Evolutionary conservation across 1,284 basidiomycete species (phyloP).

Genomic region (Vanrija sp.): DNA sequence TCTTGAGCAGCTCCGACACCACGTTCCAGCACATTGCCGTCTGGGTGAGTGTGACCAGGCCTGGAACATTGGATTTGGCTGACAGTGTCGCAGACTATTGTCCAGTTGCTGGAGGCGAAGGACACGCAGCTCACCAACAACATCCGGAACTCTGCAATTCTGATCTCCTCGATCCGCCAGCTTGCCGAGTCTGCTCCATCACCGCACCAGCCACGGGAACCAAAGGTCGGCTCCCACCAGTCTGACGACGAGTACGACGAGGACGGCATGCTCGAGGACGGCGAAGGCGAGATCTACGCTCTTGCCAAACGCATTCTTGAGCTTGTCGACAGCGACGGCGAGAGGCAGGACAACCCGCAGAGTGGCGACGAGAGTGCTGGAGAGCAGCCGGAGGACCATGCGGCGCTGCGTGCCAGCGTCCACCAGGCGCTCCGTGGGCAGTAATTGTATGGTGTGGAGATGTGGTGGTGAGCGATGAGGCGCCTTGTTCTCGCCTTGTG

Average conservation of each 20-base stretch:
- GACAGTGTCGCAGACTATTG: constrained; percentile 63
- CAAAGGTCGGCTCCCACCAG: not conserved
- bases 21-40: constrained; percentile 99
- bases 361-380: constrained; percentile 16
- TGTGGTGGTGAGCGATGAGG: too few relatives aligned
- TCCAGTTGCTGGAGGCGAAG: constrained; percentile 90
- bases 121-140: constrained; percentile 85
- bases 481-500: too few relatives aligned
- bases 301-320: constrained; percentile 80
- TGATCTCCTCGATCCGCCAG: constrained; percentile 78
- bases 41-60: constrained; percentile 55
- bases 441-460: not conserved
- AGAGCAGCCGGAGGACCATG: constrained; percentile 33
- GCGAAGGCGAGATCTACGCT: constrained; percentile 67
- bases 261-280: constrained; percentile 60
- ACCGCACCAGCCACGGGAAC: constrained; percentile 49
- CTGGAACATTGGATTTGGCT: too few relatives aligned
- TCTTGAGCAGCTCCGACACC: constrained; percentile 90
- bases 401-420: constrained; percentile 43
- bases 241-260: constrained; percentile 66
- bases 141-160: constrained; percentile 73
- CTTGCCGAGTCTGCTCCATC: constrained; percentile 72
- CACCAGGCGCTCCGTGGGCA: constrained; percentile 37
- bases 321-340: constrained; percentile 58
- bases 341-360: constrained; percentile 4